phyloP scores from a whole-genome alignment of 2,329 filamentous ascomycete species.

The Colletotrichum liriopes region DNA sequence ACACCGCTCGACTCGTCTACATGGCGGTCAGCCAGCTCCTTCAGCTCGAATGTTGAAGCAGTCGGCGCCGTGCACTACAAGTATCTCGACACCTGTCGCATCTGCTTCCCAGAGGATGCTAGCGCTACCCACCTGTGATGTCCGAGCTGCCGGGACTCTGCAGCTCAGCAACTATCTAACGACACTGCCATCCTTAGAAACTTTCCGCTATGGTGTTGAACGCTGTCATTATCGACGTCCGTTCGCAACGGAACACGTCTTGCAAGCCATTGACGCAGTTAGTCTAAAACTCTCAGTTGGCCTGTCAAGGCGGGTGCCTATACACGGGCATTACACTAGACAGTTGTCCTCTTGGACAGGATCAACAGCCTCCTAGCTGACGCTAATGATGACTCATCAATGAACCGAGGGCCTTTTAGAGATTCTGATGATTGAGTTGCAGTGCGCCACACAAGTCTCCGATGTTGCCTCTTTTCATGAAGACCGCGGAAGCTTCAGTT shows the following conservation, averaged over 20 bases:
- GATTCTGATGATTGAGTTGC: no score
- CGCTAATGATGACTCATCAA: slow-evolving; percentile 1
- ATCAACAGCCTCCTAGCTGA: background rate
- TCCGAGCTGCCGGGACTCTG: slow-evolving; percentile 5
- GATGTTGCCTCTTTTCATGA: background rate
- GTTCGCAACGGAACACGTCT: slow-evolving; percentile 19
- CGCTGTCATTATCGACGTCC: slow-evolving; percentile 15
- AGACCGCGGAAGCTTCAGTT: background rate
- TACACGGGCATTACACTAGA: slow-evolving; percentile 19
- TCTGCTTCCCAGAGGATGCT: slow-evolving; percentile 1
- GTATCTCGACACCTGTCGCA: slow-evolving; percentile 21
- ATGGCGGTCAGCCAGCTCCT: slow-evolving; percentile 28
- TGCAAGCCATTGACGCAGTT: slow-evolving; percentile 36
- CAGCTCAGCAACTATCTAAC: slow-evolving; percentile 4
- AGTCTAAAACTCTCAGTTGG: background rate
- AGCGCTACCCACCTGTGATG: background rate
- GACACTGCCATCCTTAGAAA: background rate
- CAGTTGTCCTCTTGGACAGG: slow-evolving; percentile 5
- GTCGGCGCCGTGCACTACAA: background rate
- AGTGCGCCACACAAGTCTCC: background rate
- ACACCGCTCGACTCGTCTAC: slow-evolving; percentile 27
- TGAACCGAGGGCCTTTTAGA: background rate
- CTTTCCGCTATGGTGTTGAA: background rate
- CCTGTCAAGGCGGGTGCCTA: background rate
- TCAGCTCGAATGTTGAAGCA: background rate